Percentiles rank a stretch among this genome's conserved stretches.
These are phyloP conservation scores for Coprinopsis cinerea DNA, from an alignment of 768 basidiomycete genomes.

Conservation along the genomic window DNA sequence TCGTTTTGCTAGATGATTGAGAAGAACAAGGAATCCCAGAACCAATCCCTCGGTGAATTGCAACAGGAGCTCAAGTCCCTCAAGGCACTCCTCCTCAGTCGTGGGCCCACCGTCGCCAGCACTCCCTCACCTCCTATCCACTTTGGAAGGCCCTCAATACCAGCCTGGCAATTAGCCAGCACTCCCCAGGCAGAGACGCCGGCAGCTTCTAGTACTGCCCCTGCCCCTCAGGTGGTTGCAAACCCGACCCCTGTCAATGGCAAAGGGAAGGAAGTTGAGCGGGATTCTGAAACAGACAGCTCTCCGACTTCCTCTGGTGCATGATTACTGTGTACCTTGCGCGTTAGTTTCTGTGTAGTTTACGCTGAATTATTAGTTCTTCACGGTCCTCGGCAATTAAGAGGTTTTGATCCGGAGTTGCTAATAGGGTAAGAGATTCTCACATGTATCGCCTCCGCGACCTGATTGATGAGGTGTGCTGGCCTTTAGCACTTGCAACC, in stretches of 20 bases:
- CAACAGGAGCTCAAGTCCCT: conserved; percentile 94
- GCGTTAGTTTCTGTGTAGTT: no score
- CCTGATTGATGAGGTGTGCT: background rate
- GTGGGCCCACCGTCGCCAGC: conserved; percentile 47
- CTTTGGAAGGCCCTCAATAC: conserved; percentile 67
- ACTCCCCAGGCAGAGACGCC: conserved; percentile 21
- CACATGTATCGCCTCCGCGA: background rate
- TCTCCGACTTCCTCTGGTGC: no score
- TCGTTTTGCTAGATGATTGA: conserved; percentile 76
- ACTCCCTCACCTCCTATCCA: conserved; percentile 48
- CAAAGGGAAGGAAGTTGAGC: conserved; percentile 56
- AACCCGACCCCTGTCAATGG: conserved; percentile 27
- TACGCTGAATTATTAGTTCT: no score
- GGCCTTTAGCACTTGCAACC: background rate
- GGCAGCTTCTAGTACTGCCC: conserved; percentile 14
- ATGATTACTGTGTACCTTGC: no score
- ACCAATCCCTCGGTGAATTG: conserved; percentile 76
- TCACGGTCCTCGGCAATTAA: no score
- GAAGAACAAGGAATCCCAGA: conserved; percentile 82
- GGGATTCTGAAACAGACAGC: conserved; percentile 2
- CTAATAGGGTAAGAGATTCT: no score
- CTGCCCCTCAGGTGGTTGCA: no score
- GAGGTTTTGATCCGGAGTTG: no score
- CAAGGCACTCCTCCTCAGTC: conserved; percentile 80
- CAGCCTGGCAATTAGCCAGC: conserved; percentile 82